Evolutionary conservation across 2,329 filamentous ascomycete species (phyloP), one percentile per base, ranked within the genome.

Genomic region (Aspergillus pseudoterreus): DNA sequence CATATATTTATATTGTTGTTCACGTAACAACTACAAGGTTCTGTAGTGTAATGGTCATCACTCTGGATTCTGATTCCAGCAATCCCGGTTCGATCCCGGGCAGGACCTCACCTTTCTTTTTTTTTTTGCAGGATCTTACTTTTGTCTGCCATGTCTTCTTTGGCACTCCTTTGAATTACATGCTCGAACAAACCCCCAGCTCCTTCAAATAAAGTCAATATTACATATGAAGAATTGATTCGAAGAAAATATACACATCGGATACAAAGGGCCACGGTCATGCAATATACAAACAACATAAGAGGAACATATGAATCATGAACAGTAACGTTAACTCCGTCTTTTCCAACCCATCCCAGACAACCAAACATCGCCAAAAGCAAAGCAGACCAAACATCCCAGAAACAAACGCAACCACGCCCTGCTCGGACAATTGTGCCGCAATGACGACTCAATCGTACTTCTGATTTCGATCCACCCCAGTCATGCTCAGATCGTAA

Each of bases 401-500:
- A 30, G 5, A 49, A 50, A 33, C 27, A 33, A 24, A 43, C 21
- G 32, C n/a, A 36, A 43, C 19, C 15, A 2, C 8, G 39, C 19
- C 36, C 30, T 38, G 38, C 6, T 15, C 14, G n/a, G 4, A 10
- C 6, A 14, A 38, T 4, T 38, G 35, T 2, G 14, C 12, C 14
- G 11, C n/a, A 14, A 15, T 10, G 17, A 3, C 17, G 17, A 27
- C 14, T 46, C 43, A 55, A 35, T 53, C 52, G 47, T 36, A 44
- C 30, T 35, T 49, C 32, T 52, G 56, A 14, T 51, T 46, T 17
- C 47, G 56, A 17, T 56, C 55, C 50, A 64, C 57, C 2, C 59
- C 59, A 15, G 57, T 51, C 27, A 67, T 54, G 11, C 63, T 58
- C 12, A 68, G 49, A 42, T 66, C 62, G 47, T 62, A 70, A 15